These are phyloP conservation scores for Solanum chacoense DNA, from an alignment of 305 asterid genomes.

Conservation along the genomic window DNA sequence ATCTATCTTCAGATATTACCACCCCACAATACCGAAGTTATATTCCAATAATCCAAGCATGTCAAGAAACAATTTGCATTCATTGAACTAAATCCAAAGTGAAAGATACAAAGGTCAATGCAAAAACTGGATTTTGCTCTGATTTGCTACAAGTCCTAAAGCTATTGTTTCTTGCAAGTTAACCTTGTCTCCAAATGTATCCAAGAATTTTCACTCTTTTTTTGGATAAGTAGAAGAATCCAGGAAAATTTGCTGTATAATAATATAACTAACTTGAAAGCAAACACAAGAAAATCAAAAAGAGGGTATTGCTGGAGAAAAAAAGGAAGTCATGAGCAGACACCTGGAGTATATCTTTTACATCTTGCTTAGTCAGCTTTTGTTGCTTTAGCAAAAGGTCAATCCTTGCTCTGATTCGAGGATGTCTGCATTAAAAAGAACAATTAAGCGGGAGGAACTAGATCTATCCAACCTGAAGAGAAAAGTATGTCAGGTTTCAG, in stretches of 20 bases:
- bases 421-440: conserved; percentile 37
- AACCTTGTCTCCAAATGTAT: not conserved
- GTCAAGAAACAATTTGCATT: not conserved
- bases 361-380: conserved; percentile 73
- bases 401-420: conserved; percentile 77
- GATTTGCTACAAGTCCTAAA: not conserved
- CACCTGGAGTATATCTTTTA: conserved; percentile 86
- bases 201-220: not conserved
- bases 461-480: not conserved
- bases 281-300: not conserved
- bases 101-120: not conserved
- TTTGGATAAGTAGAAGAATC: not conserved
- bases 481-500: conserved; percentile 1
- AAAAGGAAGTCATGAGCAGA: conserved; percentile 8
- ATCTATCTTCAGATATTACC: not conserved
- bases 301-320: not conserved
- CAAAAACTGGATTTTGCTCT: not conserved
- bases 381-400: conserved; percentile 84
- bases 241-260: not conserved
- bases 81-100: not conserved
- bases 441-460: not conserved
- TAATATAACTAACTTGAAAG: not conserved
- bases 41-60: not conserved
- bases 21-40: not conserved
- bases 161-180: not conserved